A percentile compares a stretch with the other conserved stretches of the same genome.
Evolutionary conservation across 371 early-diverging fungal species (phyloP).

Genomic region (Lichtheimia hyalospora): DNA sequence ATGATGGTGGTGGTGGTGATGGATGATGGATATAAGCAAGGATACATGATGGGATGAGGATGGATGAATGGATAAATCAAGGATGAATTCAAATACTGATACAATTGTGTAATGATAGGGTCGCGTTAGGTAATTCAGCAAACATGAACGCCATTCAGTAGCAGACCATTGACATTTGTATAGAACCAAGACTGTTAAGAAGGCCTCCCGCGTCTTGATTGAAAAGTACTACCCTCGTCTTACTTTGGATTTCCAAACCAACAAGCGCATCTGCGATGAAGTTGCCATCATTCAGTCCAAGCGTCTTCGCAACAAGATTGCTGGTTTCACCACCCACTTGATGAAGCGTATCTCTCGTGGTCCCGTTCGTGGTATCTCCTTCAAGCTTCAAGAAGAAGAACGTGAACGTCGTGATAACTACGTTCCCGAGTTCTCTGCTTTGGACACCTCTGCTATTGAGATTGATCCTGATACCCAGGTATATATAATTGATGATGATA

Average conservation of each 20-base stretch:
- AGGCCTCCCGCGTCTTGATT: slow-evolving; percentile 99
- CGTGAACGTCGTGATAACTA: slow-evolving; percentile 99
- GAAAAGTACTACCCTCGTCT: slow-evolving; percentile 99
- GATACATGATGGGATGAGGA: not conserved
- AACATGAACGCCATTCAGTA: too few species aligned
- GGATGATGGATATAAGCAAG: not conserved
- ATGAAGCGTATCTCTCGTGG: slow-evolving; percentile 99
- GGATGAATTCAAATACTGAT: not conserved
- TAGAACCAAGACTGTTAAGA: slow-evolving; percentile 99
- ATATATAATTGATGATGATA: too few species aligned
- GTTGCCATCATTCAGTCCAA: slow-evolving; percentile 99
- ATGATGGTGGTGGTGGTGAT: too few species aligned
- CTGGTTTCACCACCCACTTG: slow-evolving; percentile 99
- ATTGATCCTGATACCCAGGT: slow-evolving; percentile 94
- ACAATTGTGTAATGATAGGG: slow-evolving; percentile 18
- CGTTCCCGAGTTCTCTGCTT: slow-evolving; percentile 99
- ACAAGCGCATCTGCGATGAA: slow-evolving; percentile 98
- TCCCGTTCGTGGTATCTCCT: slow-evolving; percentile 99
- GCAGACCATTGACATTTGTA: not conserved
- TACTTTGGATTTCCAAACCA: slow-evolving; percentile 99
- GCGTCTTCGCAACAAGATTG: slow-evolving; percentile 99
- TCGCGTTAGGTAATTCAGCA: slow-evolving; percentile 26
- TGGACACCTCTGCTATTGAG: slow-evolving; percentile 92
- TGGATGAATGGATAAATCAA: slow-evolving; percentile 24
- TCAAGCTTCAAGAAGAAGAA: slow-evolving; percentile 99